Percentiles rank a stretch among this genome's conserved stretches.
Evolutionary conservation across 345 rosid genomes (phyloP).

Genomic region (Aegle marmelos): DNA sequence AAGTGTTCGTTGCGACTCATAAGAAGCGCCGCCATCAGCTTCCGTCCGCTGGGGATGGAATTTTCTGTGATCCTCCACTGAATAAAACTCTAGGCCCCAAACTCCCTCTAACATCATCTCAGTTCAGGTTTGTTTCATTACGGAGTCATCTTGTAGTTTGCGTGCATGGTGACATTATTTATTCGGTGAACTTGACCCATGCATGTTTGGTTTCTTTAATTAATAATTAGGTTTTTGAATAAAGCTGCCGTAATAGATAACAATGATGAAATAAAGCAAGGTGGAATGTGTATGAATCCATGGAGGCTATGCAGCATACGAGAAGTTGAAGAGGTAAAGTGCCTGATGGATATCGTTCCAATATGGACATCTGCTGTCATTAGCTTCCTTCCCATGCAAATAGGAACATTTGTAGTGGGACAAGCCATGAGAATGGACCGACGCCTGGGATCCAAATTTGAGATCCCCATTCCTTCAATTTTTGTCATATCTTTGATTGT

Average conservation of each 20-base stretch:
- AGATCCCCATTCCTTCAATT: conserved; percentile 48
- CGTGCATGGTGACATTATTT: too few species aligned
- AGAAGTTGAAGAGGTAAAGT: conserved; percentile 45
- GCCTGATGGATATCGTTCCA: conserved; percentile 40
- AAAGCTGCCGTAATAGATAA: conserved; percentile 34
- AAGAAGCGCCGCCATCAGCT: conserved; percentile 31
- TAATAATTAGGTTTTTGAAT: conserved; percentile 35
- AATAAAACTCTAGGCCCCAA: conserved; percentile 28
- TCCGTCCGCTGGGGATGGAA: conserved; percentile 11
- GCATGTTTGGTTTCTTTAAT: neutral
- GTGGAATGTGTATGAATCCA: conserved; percentile 24
- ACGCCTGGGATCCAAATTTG: conserved; percentile 29
- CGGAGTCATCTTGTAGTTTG: too few species aligned
- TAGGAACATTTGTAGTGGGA: conserved; percentile 34
- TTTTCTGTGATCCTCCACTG: conserved; percentile 38
- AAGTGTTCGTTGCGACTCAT: conserved; percentile 32
- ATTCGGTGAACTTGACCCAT: too few species aligned
- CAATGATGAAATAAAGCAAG: conserved; percentile 19
- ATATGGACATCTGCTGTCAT: conserved; percentile 38
- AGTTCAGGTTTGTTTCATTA: too few species aligned
- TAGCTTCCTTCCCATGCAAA: conserved; percentile 41
- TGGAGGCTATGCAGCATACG: conserved; percentile 35
- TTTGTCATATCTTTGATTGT: conserved; percentile 27
- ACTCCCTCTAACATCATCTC: conserved; percentile 37
- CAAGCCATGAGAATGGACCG: conserved; percentile 50